Percentiles rank a stretch among this genome's conserved stretches.
phyloP scores from a whole-genome alignment of 2,329 filamentous ascomycete genomes.

The Graphiopsis chlorocephala region DNA sequence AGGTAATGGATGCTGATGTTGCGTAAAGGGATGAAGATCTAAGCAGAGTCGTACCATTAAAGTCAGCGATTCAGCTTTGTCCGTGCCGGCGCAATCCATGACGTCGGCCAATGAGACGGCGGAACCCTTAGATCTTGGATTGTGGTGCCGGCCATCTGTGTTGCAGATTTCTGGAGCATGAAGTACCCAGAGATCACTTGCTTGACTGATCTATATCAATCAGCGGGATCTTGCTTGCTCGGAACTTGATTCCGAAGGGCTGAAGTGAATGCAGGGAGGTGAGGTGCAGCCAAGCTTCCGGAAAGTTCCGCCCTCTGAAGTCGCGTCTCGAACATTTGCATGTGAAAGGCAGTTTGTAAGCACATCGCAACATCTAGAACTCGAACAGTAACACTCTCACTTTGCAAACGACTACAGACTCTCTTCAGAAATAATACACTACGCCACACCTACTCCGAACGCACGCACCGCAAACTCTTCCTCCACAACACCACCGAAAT shows the following conservation, averaged over 20 bases:
- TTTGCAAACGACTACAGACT: not conserved
- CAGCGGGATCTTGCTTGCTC: not conserved
- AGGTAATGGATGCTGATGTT: not conserved
- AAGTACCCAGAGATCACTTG: not conserved
- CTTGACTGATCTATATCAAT: not conserved
- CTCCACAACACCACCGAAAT: constrained; percentile 48
- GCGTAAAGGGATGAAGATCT: not conserved
- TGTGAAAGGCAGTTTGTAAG: constrained; percentile 11
- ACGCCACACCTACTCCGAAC: not conserved
- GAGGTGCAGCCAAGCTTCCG: constrained; percentile 9
- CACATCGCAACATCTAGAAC: constrained; percentile 7
- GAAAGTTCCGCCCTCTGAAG: not conserved
- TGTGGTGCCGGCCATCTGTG: not conserved
- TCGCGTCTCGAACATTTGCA: constrained; percentile 1
- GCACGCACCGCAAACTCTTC: not conserved
- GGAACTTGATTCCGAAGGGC: not conserved
- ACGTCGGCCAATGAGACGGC: constrained; percentile 9
- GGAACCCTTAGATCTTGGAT: not conserved
- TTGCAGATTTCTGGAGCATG: not conserved
- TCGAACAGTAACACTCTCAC: not conserved
- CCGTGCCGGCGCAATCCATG: constrained; percentile 12
- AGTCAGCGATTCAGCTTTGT: constrained; percentile 2
- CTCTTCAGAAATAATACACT: not conserved
- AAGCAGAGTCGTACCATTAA: constrained; percentile 5
- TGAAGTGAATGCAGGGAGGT: not conserved